Conservation (phyloP, 2,329 filamentous ascomycete genomes). For the Aspergillus candidus region DNA sequence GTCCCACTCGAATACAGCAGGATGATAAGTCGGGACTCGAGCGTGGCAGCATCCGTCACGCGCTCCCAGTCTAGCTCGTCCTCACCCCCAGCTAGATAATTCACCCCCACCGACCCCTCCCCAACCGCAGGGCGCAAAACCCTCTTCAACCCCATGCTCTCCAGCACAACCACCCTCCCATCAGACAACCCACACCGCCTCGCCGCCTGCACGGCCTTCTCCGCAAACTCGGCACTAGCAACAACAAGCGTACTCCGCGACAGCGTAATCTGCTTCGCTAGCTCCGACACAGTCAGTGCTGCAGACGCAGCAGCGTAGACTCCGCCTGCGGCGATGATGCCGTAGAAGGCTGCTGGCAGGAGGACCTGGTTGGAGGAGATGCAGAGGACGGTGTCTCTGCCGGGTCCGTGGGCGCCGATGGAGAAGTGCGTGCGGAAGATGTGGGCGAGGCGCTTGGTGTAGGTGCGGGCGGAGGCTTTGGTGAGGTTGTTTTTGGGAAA, state of each 20-base stretch:
- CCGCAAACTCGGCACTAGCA: constrained; percentile 22
- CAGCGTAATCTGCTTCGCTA: constrained; percentile 6
- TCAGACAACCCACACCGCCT: constrained; percentile 43
- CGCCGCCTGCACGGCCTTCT: constrained; percentile 45
- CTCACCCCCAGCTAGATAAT: constrained; percentile 11
- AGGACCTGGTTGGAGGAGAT: constrained; percentile 54
- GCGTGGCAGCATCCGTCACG: constrained; percentile 45
- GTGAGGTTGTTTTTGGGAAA: constrained; percentile 51
- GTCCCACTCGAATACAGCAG: constrained; percentile 46
- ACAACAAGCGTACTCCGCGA: constrained; percentile 7
- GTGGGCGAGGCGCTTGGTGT: constrained; percentile 50
- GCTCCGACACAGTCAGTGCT: constrained; percentile 40
- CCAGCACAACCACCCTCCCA: constrained; percentile 48
- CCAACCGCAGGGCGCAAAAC: constrained; percentile 12
- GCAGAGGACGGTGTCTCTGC: constrained; percentile 50
- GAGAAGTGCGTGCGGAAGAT: constrained; percentile 50
- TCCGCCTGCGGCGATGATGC: constrained; percentile 53
- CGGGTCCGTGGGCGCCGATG: constrained; percentile 46
- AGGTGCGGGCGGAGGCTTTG: constrained; percentile 44
- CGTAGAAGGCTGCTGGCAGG: constrained; percentile 50
- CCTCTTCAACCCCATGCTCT: constrained; percentile 35
- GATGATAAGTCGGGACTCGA: constrained; percentile 43
- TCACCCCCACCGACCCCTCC: constrained; percentile 1
- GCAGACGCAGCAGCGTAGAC: constrained; percentile 50
- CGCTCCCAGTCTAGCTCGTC: constrained; percentile 47